Percentiles rank a stretch among this genome's conserved stretches.
Conservation (phyloP, 192 early-diverging fungal genomes). For the Coemansia sp. region DNA sequence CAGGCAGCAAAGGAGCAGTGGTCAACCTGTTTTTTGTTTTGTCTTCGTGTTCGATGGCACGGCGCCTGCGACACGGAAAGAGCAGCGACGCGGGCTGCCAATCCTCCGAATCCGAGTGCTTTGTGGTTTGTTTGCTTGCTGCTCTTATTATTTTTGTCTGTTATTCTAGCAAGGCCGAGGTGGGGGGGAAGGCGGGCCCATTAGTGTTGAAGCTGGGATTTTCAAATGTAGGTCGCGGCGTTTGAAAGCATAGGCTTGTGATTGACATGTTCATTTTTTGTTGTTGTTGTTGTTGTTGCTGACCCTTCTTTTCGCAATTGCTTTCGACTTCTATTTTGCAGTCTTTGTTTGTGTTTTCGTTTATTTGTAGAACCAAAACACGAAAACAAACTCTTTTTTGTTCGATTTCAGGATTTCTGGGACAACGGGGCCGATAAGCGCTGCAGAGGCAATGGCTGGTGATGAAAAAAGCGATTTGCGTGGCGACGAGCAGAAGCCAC, state of each 20-base stretch:
- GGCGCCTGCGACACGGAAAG: background rate
- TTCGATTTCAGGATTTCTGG: conserved; percentile 12
- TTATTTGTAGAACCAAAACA: conserved; percentile 3
- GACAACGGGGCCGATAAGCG: background rate
- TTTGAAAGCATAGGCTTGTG: conserved; percentile 1
- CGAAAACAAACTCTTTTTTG: background rate
- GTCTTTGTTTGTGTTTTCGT: background rate
- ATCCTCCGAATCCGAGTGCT: background rate
- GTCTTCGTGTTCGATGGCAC: background rate
- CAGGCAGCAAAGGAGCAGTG: too few relatives aligned
- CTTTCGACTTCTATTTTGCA: background rate
- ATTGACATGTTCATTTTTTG: conserved; percentile 2
- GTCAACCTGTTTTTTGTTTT: background rate
- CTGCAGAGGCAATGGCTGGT: background rate
- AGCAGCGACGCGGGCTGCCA: background rate
- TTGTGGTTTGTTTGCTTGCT: background rate
- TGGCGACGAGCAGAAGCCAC: conserved; percentile 21
- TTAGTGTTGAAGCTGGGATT: background rate
- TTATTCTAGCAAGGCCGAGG: conserved; percentile 1
- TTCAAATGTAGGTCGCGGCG: background rate
- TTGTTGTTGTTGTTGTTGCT: too few relatives aligned
- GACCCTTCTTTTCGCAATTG: background rate
- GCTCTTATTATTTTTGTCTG: too few relatives aligned
- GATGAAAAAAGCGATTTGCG: conserved; percentile 19
- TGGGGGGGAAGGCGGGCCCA: background rate